phyloP scores from a whole-genome alignment of 2,329 filamentous ascomycete species.

The Knufia petricola region DNA sequence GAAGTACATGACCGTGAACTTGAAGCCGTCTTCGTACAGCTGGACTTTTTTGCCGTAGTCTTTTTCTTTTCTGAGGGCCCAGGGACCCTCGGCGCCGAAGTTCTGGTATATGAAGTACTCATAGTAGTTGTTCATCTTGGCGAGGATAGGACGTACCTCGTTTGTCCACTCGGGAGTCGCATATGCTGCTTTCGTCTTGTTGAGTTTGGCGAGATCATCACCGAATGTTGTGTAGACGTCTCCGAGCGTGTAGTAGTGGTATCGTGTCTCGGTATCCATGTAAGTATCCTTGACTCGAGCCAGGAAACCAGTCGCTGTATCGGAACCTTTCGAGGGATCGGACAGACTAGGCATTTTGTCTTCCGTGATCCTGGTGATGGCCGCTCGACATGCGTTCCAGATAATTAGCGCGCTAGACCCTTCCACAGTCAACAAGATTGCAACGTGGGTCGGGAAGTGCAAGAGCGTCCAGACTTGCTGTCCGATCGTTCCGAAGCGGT shows the following conservation, averaged over 20 bases:
- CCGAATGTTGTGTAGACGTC: slow-evolving; percentile 1
- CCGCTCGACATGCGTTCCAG: slow-evolving; percentile 9
- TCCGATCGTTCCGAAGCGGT: slow-evolving; percentile 43
- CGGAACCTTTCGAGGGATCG: not conserved
- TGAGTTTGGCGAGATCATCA: slow-evolving; percentile 4
- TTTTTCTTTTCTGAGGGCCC: slow-evolving; percentile 1
- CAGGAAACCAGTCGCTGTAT: not conserved
- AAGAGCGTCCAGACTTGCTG: slow-evolving; percentile 44
- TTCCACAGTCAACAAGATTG: slow-evolving; percentile 55
- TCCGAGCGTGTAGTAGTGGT: slow-evolving; percentile 8
- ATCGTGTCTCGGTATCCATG: not conserved
- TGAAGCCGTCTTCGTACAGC: slow-evolving; percentile 10
- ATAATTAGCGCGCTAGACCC: slow-evolving; percentile 27
- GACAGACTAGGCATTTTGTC: not conserved
- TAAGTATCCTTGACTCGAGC: not conserved
- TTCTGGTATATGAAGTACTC: slow-evolving; percentile 10
- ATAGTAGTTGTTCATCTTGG: slow-evolving; percentile 3
- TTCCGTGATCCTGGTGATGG: slow-evolving; percentile 2
- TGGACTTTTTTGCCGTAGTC: slow-evolving; percentile 7
- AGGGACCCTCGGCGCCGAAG: slow-evolving; percentile 11
- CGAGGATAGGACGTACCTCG: slow-evolving; percentile 6
- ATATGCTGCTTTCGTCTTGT: slow-evolving; percentile 3
- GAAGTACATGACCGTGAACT: slow-evolving; percentile 10
- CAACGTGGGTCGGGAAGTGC: slow-evolving; percentile 56
- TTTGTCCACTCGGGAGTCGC: slow-evolving; percentile 3